Base-by-base conservation (phyloP, 2,329 filamentous ascomycete species). In the Fusarium bactridioides region DNA sequence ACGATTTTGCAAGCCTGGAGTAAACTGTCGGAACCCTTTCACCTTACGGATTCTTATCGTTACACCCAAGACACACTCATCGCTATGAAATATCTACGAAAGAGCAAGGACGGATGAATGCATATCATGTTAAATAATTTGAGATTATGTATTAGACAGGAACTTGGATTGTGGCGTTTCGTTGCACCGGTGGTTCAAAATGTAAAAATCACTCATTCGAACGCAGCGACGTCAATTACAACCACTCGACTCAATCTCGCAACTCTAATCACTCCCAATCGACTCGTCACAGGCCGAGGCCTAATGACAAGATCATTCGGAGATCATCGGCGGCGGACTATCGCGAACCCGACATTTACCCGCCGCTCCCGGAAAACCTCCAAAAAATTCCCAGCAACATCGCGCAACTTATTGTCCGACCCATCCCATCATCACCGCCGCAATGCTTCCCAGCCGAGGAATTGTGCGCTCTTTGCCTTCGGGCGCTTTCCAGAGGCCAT, bases 1-100 rank as follows among this genome's bases (percentile, higher is more conserved):
- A 90, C 65, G 90, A 92, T 78, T 86, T 92, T 74, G 88, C 92
- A 21, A 89, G 90, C 72, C 78, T 94, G 82, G 92, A 95, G 84
- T 93, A 83, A 73, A 47, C 16, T 56, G 23, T 31, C 19, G 33
- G 50, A 35, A 48, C 10, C 31, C 27, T 8, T 51, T 25, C 16
- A 51, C 33, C 31, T 21, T 29, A 29, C 27, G 23, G n/a, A 27
- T 48, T 58, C 13, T 31, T 21, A 25, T 27, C n/a, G 12, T n/a
- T 4, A 33, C 31, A 12, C 23, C 27, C 25, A 21, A 57, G 23
- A 23, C 29, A 25, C 25, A 45, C 41, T 37, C 38, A 12, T 45
- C 33, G n/a, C 16, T 53, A 43, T 57, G 51, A 63, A 64, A 19
- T 25, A 53, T 54, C 58, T 43, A 48, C 47, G 47, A 45, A 61